Evolutionary conservation across 2,329 filamentous ascomycete species (phyloP), one percentile per base, ranked within the genome.

Genomic region (Phaeosphaeriaceae sp.): DNA sequence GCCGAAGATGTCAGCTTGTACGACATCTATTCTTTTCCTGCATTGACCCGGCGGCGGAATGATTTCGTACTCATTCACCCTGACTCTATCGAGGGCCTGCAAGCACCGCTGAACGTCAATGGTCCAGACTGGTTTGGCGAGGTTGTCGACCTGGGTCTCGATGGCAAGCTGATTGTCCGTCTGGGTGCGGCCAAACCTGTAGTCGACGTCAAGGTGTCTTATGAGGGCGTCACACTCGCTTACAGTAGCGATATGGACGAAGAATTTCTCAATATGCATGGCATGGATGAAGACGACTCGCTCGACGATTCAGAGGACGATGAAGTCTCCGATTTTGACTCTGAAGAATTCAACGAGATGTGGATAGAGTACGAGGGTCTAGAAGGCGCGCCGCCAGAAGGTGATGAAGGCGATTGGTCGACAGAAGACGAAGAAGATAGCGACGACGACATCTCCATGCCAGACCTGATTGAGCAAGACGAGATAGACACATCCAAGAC

Each of bases 1-100:
- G 66, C 77, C 28, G 83, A 86, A 63, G 82, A 86, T 43, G 80
- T 88, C 24, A 88, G 85, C 57, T 67, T 88, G 43, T 88, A 88
- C 68, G 86, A 89, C 60, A 81, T 88, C 35, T 78, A 79, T 55
- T 80, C 80, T 1, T 82, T 82, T 35, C 78, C 79, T n/a, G 79
- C 78, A 6, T 63, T 88, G 50, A 81, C 80, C 42, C 80, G 82
- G 42, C 75, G 80, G 43, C 75, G 82, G 59, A 83, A 82, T 8
- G 85, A 88, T 66, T 82, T 86, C 55, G 85, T 87, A 1, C 68
- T 87, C 11, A 69, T 88, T 13, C 78, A 81, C 58, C 67, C 70
- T 2, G 58, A 66, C n/a, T 60, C 63, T 9, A 61, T 67, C 40
- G 54, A 70, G 52, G 50, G 56, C 2, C 24, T 55, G 9, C 55